These are phyloP conservation scores for Novakomyces olei DNA, from an alignment of 805 yeast species.

Conservation along the genomic window DNA sequence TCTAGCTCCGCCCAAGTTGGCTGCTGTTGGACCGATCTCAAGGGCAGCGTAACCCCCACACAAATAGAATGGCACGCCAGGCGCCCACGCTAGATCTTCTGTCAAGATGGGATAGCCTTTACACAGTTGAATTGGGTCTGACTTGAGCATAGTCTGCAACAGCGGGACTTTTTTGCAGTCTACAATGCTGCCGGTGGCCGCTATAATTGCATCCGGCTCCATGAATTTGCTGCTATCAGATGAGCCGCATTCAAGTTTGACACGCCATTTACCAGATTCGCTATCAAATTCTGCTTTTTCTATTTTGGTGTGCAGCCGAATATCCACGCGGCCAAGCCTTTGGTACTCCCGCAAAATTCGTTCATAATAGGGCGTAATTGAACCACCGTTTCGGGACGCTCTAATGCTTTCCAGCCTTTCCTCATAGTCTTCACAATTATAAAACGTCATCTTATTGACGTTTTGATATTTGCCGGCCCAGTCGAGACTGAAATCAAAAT, in stretches of 20 bases:
- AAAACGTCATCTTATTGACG: constrained; percentile 23
- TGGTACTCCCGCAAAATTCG: constrained; percentile 16
- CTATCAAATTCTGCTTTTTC: constrained; percentile 14
- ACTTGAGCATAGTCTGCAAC: constrained; percentile 14
- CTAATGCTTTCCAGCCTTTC: constrained; percentile 22
- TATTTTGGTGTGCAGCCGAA: constrained; percentile 16
- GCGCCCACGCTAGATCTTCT: constrained; percentile 24
- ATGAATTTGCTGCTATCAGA: constrained; percentile 4
- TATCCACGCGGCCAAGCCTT: constrained; percentile 15
- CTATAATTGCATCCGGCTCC: constrained; percentile 18
- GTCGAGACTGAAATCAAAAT: constrained; percentile 27
- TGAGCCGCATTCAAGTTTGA: constrained; percentile 6
- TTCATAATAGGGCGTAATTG: constrained; percentile 25
- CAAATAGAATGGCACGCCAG: constrained; percentile 20
- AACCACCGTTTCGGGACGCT: constrained; percentile 25
- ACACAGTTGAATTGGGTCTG: constrained; percentile 17
- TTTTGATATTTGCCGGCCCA: constrained; percentile 30
- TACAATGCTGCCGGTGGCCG: constrained; percentile 23
- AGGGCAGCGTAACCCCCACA: constrained; percentile 24
- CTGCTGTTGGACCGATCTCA: constrained; percentile 24
- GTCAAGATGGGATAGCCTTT: constrained; percentile 24
- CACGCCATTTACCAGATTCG: constrained; percentile 14
- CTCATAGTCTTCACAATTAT: constrained; percentile 22
- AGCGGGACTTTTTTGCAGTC: constrained; percentile 16
- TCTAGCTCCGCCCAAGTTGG: constrained; percentile 27